These are phyloP conservation scores for Aureobasidium mangrovei DNA, from an alignment of 2,329 filamentous ascomycete genomes.

Conservation along the genomic window DNA sequence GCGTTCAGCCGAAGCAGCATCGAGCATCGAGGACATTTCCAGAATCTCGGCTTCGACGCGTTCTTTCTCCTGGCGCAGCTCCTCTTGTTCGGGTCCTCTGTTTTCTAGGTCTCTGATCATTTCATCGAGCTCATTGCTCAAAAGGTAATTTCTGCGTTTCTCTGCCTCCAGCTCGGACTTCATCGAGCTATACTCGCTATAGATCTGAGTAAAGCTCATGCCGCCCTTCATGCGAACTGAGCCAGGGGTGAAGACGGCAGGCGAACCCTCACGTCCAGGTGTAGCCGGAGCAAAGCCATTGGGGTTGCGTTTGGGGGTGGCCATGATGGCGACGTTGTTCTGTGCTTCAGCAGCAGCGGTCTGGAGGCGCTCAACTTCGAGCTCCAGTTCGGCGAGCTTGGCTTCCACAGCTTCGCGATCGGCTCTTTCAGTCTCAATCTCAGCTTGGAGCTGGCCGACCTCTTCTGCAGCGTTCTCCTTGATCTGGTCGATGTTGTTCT, in stretches of 20 bases:
- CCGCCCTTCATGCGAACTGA: conserved; percentile 45
- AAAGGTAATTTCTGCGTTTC: conserved; percentile 62
- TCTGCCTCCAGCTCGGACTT: conserved; percentile 68
- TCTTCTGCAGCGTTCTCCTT: conserved; percentile 58
- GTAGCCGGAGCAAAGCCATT: conserved; percentile 33
- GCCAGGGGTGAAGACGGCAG: conserved; percentile 39
- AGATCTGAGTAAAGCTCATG: conserved; percentile 54
- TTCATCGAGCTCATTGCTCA: conserved; percentile 71
- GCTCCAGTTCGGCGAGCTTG: conserved; percentile 56
- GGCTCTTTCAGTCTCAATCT: conserved; percentile 44
- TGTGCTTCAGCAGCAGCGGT: conserved; percentile 34
- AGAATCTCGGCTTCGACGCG: conserved; percentile 71
- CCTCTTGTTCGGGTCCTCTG: conserved; percentile 79
- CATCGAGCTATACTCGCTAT: conserved; percentile 51
- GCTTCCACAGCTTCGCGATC: conserved; percentile 55
- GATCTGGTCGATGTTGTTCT: conserved; percentile 53
- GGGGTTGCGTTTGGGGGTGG: conserved; percentile 45
- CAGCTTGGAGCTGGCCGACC: conserved; percentile 40
- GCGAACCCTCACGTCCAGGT: conserved; percentile 14
- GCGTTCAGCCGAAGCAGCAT: conserved; percentile 71
- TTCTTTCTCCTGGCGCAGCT: conserved; percentile 71
- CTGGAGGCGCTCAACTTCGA: conserved; percentile 48
- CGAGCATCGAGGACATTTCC: conserved; percentile 68
- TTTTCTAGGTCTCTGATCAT: conserved; percentile 78
- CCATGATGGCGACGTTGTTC: conserved; percentile 19